Percentiles rank a stretch among this genome's conserved stretches.
Evolutionary conservation across 805 yeast species (phyloP).

Genomic region (Yamadazyma nakazawae): DNA sequence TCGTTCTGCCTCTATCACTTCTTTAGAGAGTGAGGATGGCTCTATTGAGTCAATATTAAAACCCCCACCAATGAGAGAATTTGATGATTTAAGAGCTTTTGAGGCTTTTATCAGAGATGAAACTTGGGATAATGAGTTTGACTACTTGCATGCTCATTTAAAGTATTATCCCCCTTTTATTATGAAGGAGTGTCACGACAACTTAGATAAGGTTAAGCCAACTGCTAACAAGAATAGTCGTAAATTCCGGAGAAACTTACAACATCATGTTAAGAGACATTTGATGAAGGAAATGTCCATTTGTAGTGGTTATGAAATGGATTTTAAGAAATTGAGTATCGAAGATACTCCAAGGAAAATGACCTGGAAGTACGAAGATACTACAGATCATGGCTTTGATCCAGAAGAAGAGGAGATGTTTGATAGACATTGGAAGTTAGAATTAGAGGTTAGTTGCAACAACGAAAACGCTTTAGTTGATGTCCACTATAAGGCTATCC

Average conservation of each 20-base stretch:
- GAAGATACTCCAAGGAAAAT: slow-evolving; percentile 50
- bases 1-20: slow-evolving; percentile 37
- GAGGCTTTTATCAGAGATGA: slow-evolving; percentile 66
- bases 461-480: slow-evolving; percentile 64
- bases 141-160: slow-evolving; percentile 63
- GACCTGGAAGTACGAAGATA: slow-evolving; percentile 63
- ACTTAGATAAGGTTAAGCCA: slow-evolving; percentile 68
- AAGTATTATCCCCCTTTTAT: slow-evolving; percentile 74
- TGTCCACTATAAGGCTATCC: slow-evolving; percentile 61
- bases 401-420: slow-evolving; percentile 43
- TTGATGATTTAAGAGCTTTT: slow-evolving; percentile 62
- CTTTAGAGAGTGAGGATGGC: slow-evolving; percentile 35
- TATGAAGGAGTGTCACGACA: slow-evolving; percentile 60
- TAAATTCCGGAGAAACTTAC: slow-evolving; percentile 69
- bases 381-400: slow-evolving; percentile 51
- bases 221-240: slow-evolving; percentile 68
- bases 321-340: slow-evolving; percentile 46
- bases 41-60: slow-evolving; percentile 24
- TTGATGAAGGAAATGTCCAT: slow-evolving; percentile 61
- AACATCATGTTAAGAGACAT: slow-evolving; percentile 72
- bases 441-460: slow-evolving; percentile 61
- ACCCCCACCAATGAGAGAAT: slow-evolving; percentile 45
- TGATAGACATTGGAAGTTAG: slow-evolving; percentile 61
- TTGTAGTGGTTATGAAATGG: slow-evolving; percentile 56
- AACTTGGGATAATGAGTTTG: slow-evolving; percentile 73